Conservation (phyloP, 805 yeast species). For the Candida insectorum region DNA sequence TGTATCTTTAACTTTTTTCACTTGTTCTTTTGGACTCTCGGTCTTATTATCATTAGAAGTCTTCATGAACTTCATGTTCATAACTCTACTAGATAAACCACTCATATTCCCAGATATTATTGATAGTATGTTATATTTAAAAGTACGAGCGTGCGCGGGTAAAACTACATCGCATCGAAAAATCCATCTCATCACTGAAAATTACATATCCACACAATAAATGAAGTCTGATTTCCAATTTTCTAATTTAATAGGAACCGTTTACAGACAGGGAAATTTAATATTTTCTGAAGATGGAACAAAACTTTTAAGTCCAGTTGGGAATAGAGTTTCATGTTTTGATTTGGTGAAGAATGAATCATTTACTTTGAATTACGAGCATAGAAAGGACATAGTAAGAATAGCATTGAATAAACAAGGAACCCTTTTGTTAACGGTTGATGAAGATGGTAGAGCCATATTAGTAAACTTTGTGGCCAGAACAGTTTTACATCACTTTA, state of each 20-base stretch:
- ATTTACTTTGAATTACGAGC: constrained; percentile 89
- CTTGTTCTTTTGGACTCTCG: constrained; percentile 20
- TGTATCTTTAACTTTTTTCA: constrained; percentile 41
- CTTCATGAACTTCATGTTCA: constrained; percentile 74
- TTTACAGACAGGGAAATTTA: constrained; percentile 88
- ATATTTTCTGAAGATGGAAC: constrained; percentile 85
- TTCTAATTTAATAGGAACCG: constrained; percentile 89
- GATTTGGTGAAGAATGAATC: constrained; percentile 82
- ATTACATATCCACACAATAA: background rate
- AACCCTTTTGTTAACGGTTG: constrained; percentile 77
- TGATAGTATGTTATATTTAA: no score
- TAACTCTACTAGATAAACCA: constrained; percentile 59
- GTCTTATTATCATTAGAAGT: constrained; percentile 29
- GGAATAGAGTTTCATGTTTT: constrained; percentile 86
- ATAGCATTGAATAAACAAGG: constrained; percentile 83
- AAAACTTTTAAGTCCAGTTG: constrained; percentile 83
- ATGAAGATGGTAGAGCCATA: constrained; percentile 90
- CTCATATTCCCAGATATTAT: no score
- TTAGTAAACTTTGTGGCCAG: constrained; percentile 80
- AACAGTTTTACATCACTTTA: constrained; percentile 89
- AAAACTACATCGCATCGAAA: no score
- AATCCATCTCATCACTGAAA: constrained; percentile 10
- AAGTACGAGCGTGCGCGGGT: background rate
- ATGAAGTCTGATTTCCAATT: constrained; percentile 91
- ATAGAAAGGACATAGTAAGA: constrained; percentile 74